These are phyloP conservation scores for Sanghuangporus sanghuang DNA, from an alignment of 1,284 basidiomycete species.

Conservation along the genomic window DNA sequence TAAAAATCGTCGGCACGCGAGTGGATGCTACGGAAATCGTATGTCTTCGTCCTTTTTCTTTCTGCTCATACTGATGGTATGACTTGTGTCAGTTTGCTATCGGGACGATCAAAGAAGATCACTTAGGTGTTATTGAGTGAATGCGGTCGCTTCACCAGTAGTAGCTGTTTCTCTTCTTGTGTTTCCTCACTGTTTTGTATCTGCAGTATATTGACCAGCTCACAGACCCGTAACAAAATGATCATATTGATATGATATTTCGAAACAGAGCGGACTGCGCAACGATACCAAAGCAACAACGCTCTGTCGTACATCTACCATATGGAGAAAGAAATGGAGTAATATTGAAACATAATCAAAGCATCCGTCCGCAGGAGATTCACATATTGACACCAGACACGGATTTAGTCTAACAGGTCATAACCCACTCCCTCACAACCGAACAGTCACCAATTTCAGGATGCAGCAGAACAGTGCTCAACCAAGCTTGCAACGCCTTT, in stretches of 20 bases:
- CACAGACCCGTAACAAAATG: too few relatives aligned
- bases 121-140: constrained; percentile 77
- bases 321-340: not conserved
- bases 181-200: not conserved
- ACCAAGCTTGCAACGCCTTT: constrained; percentile 61
- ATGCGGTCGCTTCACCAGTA: not conserved
- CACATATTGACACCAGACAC: not conserved
- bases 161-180: not conserved
- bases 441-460: constrained; percentile 65
- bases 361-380: not conserved
- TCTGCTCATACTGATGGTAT: not conserved
- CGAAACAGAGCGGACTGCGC: too few relatives aligned
- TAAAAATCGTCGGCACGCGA: constrained; percentile 96
- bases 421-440: constrained; percentile 59
- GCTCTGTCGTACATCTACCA: too few relatives aligned
- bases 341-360: not conserved
- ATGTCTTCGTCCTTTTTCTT: constrained; percentile 29
- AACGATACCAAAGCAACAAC: not conserved
- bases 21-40: constrained; percentile 98
- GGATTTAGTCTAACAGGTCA: not conserved
- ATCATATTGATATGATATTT: too few relatives aligned
- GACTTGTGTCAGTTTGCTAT: constrained; percentile 69
- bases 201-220: not conserved
- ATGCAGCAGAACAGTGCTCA: constrained; percentile 60
- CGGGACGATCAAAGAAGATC: constrained; percentile 93